A percentile compares a stretch with the other conserved stretches of the same genome.
These are phyloP conservation scores for Celoporthe dispersa DNA, from an alignment of 2,329 filamentous ascomycete species.

Conservation along the genomic window DNA sequence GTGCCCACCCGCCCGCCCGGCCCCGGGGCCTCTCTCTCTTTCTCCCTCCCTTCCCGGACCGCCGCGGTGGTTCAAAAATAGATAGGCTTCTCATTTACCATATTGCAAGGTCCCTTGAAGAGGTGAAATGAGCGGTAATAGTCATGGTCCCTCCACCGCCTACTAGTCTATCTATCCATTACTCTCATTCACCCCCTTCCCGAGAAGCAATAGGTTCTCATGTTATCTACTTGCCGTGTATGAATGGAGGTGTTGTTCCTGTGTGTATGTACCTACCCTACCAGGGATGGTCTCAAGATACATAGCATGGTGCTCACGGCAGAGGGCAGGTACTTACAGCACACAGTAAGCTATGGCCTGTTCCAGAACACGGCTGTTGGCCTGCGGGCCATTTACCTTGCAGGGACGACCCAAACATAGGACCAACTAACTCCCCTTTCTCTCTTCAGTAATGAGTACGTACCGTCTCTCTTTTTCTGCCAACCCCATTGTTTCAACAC, in stretches of 20 bases:
- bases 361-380: background rate
- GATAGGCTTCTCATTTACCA: background rate
- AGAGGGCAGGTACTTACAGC: background rate
- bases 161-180: background rate
- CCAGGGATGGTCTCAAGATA: background rate
- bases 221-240: too few relatives aligned
- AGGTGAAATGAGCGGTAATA: background rate
- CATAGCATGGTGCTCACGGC: background rate
- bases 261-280: background rate
- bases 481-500: too few relatives aligned
- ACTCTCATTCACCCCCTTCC: background rate
- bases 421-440: too few relatives aligned
- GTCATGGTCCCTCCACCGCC: background rate
- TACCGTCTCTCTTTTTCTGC: too few relatives aligned
- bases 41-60: background rate
- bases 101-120: background rate
- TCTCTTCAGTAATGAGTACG: too few relatives aligned
- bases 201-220: too few relatives aligned
- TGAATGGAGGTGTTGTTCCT: too few relatives aligned
- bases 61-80: background rate
- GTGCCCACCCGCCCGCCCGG: too few relatives aligned
- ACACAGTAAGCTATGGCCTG: background rate
- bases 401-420: background rate
- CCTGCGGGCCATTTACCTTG: background rate
- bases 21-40: background rate